A percentile compares a stretch with the other conserved stretches of the same genome.
phyloP scores from a whole-genome alignment of 371 early-diverging fungal genomes.

The Mortierella sp. region DNA sequence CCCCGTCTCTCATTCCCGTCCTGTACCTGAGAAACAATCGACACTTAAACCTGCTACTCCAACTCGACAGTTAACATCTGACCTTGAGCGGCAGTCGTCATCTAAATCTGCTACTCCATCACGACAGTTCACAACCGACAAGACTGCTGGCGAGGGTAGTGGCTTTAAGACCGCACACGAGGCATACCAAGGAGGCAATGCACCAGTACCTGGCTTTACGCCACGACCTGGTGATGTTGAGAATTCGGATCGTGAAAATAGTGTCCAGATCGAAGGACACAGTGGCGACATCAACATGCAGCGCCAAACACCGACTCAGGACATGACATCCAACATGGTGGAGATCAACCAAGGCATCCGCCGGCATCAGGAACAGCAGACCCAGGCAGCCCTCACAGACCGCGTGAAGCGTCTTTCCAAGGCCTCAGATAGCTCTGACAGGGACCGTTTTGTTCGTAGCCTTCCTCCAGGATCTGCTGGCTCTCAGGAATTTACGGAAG shows the following conservation, averaged over 20 bases:
- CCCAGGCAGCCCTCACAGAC: constrained; percentile 49
- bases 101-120: neutral
- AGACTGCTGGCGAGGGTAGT: constrained; percentile 29
- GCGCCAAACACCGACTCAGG: constrained; percentile 40
- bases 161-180: constrained; percentile 19
- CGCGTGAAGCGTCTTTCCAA: constrained; percentile 51
- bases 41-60: neutral
- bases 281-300: constrained; percentile 29
- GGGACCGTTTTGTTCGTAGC: constrained; percentile 53
- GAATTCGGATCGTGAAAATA: constrained; percentile 22
- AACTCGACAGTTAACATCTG: constrained; percentile 4
- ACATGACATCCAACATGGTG: constrained; percentile 43
- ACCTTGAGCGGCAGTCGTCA: constrained; percentile 1
- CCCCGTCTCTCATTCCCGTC: neutral
- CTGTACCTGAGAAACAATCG: neutral
- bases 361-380: constrained; percentile 43
- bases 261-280: constrained; percentile 24
- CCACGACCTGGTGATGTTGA: constrained; percentile 34
- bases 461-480: constrained; percentile 29
- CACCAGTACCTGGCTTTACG: constrained; percentile 25
- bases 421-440: constrained; percentile 44
- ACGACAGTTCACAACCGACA: constrained; percentile 17
- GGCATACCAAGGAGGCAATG: constrained; percentile 23
- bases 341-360: constrained; percentile 48
- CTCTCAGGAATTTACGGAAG: constrained; percentile 32